Base-by-base conservation (phyloP, 1,284 basidiomycete species). In the Athelia sp. region DNA sequence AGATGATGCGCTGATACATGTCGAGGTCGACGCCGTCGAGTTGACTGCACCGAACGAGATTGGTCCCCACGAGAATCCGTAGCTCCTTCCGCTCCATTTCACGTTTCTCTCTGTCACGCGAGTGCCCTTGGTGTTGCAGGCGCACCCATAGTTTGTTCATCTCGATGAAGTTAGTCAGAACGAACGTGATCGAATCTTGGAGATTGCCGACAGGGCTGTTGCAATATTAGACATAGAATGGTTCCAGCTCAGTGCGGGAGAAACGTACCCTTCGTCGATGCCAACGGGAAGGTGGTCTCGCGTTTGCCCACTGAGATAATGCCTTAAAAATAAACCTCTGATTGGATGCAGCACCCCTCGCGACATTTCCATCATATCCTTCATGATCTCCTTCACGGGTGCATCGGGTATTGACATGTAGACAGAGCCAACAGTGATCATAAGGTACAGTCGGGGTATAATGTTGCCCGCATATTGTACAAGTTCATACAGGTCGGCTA, bases 101-200 rank as follows among this genome's bases (percentile, higher is more conserved):
- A 48, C 95, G 86, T 68, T 95, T 95, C 66, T 98, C 94, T 48
- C 93, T 83, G 66, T 98, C 94, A 43, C 93, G 81, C 4, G 93
- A 95, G 63, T 96, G 93, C 0, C 94, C 95, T 63, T 95, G 90
- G 61, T 98, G 94, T 66, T 98, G 95, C 19, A 98, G 75, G 40
- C 94, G 85, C 1, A 98, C 95, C 94, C 94, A 98, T 23, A 98
- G 84, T 67, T 97, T 98, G 79, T 97, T 98, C 94, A 97, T 98
- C 65, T 98, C 94, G 64, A 98, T 93, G 62, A 97, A 97, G 70
- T 98, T 97, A 54, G 93, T 96, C 52, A 98, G 79, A 22, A 97
- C 93, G 64, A 97, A 98, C 2, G 82, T 83, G 56, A 92, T 94
- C 1, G 93, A 96, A 68, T 98, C 94, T 68, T 93, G 85, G 2